Evolutionary conservation across 306 rosid genomes (phyloP), one percentile per base, ranked within the genome.

Genomic region (Oxytropis ochrocephala): DNA sequence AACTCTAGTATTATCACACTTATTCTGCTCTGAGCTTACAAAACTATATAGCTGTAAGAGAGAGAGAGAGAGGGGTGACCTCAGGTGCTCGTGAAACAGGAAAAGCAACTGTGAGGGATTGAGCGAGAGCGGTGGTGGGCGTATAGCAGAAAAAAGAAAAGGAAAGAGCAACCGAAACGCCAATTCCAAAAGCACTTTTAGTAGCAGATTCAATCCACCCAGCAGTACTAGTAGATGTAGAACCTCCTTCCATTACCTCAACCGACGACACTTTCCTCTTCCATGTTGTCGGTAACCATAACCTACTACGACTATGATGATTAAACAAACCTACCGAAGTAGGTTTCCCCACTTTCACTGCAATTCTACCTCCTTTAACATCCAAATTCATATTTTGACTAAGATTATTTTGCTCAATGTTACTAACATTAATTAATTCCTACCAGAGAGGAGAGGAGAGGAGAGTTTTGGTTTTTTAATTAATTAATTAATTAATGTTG

Each of bases 71-170:
- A 64, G 42, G 4, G 38, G 48, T 53, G 72, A 94, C 98, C 92
- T 94, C 96, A 18, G 81, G 92, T 42, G 94, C 90, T 7, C 97
- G 95, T 18, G 98, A 94, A 71, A 84, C 92, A 2, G 98, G 98
- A 69, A 94, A 94, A 67, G 97, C 97, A 12, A 94, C 90, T 3
- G 98, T 90, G 30, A 94, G 94, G 8, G 98, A 94, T 82, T 94
- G 96, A 2, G 97, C 89, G 1, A 87, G 72, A 67, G 88, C 87
- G 1, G 91, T 78, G 7, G 29, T 24, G 29, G 96, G 88, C 16
- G 93, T 67, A 24, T 84, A 75, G 11, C 80, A 79, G 19, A 78
- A 86, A 35, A 90, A 67, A 4, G 87, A 87, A n/a, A 73, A 69
- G 11, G 85, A 65, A 7, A 95, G 55, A 33, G 92, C 78, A 0